Percentiles rank a stretch among this genome's conserved stretches.
phyloP scores from a whole-genome alignment of 2,329 filamentous ascomycete species.

The Hypoxylon sp. region DNA sequence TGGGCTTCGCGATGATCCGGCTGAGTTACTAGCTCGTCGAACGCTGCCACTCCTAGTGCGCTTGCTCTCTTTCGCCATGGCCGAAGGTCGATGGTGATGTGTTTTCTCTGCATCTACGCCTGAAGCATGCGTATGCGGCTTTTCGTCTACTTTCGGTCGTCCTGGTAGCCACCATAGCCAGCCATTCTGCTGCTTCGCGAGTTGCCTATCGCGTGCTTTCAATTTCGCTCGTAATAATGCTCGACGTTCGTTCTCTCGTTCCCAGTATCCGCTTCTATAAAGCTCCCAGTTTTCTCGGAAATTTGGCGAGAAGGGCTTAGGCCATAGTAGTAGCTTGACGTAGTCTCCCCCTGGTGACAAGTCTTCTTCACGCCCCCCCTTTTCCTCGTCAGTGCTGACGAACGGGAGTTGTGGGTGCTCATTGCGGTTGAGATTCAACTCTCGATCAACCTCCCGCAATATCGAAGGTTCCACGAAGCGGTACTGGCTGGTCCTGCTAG shows the following conservation, averaged over 20 bases:
- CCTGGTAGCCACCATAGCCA: conserved; percentile 92
- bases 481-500: conserved; percentile 77
- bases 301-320: conserved; percentile 93
- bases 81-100: conserved; percentile 58
- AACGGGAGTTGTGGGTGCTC: conserved; percentile 58
- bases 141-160: conserved; percentile 59
- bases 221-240: conserved; percentile 78
- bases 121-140: conserved; percentile 41
- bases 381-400: conserved; percentile 67
- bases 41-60: conserved; percentile 66
- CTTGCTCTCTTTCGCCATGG: conserved; percentile 62
- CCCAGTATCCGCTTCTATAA: conserved; percentile 96
- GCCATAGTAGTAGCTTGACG: conserved; percentile 88
- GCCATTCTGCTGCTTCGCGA: conserved; percentile 76
- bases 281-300: conserved; percentile 98
- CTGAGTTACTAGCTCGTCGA: conserved; percentile 64
- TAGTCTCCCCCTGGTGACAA: conserved; percentile 90
- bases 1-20: conserved; percentile 64
- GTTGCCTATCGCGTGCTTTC: conserved; percentile 74
- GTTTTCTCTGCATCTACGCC: conserved; percentile 54
- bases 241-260: conserved; percentile 92
- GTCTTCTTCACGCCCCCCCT: conserved; percentile 85
- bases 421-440: conserved; percentile 63
- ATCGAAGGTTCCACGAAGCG: conserved; percentile 79
- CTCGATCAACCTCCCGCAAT: conserved; percentile 71